These are phyloP conservation scores for Naganishia randhawae DNA, from an alignment of 768 basidiomycete species.

Conservation along the genomic window DNA sequence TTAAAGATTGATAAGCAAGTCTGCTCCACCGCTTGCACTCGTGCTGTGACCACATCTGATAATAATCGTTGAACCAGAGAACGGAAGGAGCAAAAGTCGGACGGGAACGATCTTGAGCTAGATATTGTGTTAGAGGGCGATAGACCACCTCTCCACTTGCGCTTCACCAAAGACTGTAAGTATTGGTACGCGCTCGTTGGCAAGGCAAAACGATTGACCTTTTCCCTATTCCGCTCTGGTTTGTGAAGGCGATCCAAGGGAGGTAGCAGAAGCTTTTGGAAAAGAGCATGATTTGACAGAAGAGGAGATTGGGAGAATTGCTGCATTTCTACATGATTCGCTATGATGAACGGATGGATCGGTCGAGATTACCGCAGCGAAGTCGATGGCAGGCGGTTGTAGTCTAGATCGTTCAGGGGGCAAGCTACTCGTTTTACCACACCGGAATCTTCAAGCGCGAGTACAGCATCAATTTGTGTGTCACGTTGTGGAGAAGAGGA, in stretches of 20 bases:
- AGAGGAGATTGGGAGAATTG: slow-evolving; percentile 43
- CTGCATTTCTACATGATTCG: slow-evolving; percentile 32
- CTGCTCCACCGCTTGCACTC: not conserved
- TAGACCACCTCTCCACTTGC: slow-evolving; percentile 36
- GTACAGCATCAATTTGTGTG: too few species aligned
- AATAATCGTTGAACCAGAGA: not conserved
- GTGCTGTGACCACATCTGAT: not conserved
- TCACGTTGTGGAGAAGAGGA: too few species aligned
- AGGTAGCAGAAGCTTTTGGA: slow-evolving; percentile 40
- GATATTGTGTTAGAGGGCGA: slow-evolving; percentile 46
- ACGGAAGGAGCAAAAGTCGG: slow-evolving; percentile 28
- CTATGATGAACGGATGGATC: too few species aligned
- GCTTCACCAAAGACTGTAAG: slow-evolving; percentile 32
- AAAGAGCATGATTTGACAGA: slow-evolving; percentile 36
- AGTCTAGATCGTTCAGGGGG: too few species aligned
- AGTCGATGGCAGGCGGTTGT: too few species aligned
- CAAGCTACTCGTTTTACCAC: too few species aligned
- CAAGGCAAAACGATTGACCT: not conserved
- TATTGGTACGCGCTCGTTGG: not conserved
- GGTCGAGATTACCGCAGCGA: too few species aligned
- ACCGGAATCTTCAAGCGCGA: too few species aligned
- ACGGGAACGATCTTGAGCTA: slow-evolving; percentile 24
- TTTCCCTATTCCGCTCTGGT: not conserved
- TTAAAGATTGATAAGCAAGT: not conserved
- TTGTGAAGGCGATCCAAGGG: slow-evolving; percentile 33